Evolutionary conservation across 164 flowering plant genomes (phyloP).

Genomic region (Sedum album): DNA sequence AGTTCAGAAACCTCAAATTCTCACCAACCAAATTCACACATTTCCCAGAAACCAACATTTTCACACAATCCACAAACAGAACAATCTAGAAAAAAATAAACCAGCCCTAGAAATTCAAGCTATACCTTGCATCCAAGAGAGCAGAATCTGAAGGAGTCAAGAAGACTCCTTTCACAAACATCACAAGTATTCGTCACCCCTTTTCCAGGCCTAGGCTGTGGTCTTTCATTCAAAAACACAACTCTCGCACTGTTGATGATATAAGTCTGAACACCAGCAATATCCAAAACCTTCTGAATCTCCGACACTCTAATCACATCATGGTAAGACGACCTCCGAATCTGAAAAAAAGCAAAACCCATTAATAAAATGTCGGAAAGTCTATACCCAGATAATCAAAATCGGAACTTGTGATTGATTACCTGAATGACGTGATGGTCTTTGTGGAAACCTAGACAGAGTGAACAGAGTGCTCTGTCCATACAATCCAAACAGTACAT

Average conservation of each 20-base stretch:
- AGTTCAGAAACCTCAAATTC: not conserved
- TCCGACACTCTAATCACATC: constrained; percentile 49
- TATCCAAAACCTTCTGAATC: constrained; percentile 44
- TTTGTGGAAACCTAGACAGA: constrained; percentile 30
- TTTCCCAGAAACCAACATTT: not conserved
- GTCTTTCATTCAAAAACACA: constrained; percentile 47
- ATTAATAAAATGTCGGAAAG: not conserved
- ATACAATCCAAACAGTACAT: constrained; percentile 51
- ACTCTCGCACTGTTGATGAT: constrained; percentile 46
- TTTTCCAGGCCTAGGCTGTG: constrained; percentile 49
- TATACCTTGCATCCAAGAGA: constrained; percentile 57
- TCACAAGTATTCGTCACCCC: constrained; percentile 38
- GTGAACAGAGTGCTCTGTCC: constrained; percentile 40
- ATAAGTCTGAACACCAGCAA: constrained; percentile 44
- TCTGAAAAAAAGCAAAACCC: constrained; percentile 17
- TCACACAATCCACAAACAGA: not conserved
- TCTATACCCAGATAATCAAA: not conserved
- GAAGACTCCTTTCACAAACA: constrained; percentile 41
- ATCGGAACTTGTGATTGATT: not conserved
- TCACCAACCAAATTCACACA: not conserved
- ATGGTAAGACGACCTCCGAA: constrained; percentile 50
- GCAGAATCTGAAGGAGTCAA: constrained; percentile 42
- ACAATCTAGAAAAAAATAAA: not conserved
- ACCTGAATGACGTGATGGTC: constrained; percentile 45
- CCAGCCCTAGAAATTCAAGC: not conserved